Evolutionary conservation across 768 basidiomycete genomes (phyloP).

Genomic region (Mycena haematopus): DNA sequence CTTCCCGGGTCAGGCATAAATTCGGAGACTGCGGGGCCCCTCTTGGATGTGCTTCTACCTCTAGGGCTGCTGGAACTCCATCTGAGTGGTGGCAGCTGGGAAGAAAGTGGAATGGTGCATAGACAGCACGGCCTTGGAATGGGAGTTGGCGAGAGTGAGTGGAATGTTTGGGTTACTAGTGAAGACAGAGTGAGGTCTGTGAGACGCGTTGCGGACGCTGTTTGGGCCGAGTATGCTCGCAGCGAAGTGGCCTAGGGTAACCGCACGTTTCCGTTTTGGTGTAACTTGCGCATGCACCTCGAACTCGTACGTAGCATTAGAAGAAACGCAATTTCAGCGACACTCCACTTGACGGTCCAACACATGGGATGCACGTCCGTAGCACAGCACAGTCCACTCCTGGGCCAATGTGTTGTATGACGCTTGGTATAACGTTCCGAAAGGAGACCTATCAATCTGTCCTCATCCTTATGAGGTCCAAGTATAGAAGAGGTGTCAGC

Average conservation of each 20-base stretch:
- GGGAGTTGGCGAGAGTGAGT: slow-evolving; percentile 63
- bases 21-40: slow-evolving; percentile 50
- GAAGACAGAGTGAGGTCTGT: slow-evolving; percentile 58
- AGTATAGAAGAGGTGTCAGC: background rate
- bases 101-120: slow-evolving; percentile 57
- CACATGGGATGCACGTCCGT: too few relatives aligned
- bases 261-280: too few relatives aligned
- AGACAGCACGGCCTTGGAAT: slow-evolving; percentile 70
- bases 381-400: too few relatives aligned
- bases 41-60: slow-evolving; percentile 60
- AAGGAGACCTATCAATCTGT: too few relatives aligned
- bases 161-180: slow-evolving; percentile 73
- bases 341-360: too few relatives aligned
- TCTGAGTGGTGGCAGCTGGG: slow-evolving; percentile 74
- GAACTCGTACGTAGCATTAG: too few relatives aligned
- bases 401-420: too few relatives aligned
- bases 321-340: too few relatives aligned
- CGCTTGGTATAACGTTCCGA: too few relatives aligned
- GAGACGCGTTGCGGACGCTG: slow-evolving; percentile 51
- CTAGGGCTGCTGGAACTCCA: slow-evolving; percentile 73
- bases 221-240: slow-evolving; percentile 24
- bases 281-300: too few relatives aligned
- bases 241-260: background rate
- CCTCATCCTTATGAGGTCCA: too few relatives aligned
- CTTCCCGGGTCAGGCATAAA: slow-evolving; percentile 84